Conservation (phyloP, 495 filamentous ascomycete species). For the Tuber aestivum region DNA sequence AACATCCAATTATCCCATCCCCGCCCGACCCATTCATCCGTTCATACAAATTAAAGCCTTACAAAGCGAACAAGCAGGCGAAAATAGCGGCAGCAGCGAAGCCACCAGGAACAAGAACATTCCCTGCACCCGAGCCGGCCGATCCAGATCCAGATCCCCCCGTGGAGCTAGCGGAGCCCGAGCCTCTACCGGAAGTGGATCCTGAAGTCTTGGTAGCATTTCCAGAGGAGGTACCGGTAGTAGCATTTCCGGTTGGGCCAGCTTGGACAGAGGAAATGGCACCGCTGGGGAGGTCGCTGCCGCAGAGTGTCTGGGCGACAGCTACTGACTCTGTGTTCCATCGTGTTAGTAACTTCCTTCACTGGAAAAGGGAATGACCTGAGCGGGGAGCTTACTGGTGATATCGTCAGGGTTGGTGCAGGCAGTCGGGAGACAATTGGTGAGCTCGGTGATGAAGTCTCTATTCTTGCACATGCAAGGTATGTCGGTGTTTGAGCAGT, state of each 20-base stretch:
- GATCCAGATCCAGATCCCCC: neutral
- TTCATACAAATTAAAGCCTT: constrained; percentile 7
- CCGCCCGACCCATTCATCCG: neutral
- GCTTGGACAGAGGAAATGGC: neutral
- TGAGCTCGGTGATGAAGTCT: constrained; percentile 56
- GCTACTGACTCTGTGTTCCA: constrained; percentile 50
- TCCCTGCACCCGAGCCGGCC: neutral
- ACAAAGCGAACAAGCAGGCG: constrained; percentile 11
- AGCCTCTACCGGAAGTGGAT: neutral
- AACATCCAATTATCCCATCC: constrained; percentile 1
- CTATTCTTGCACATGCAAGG: constrained; percentile 61
- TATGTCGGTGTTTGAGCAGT: constrained; percentile 55
- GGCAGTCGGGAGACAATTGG: constrained; percentile 58
- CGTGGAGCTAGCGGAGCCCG: neutral
- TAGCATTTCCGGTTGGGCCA: neutral
- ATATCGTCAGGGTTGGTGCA: constrained; percentile 55
- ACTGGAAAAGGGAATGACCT: neutral
- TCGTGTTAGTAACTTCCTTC: neutral
- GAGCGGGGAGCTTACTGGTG: constrained; percentile 45
- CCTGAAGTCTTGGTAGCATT: neutral
- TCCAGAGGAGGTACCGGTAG: neutral
- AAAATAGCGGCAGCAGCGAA: constrained; percentile 10
- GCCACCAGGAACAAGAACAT: neutral
- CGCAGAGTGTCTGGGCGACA: constrained; percentile 52
- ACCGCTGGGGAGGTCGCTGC: constrained; percentile 37